Percentiles rank a stretch among this genome's conserved stretches.
phyloP scores from a whole-genome alignment of 345 rosid genomes.

The Angophora floribunda region DNA sequence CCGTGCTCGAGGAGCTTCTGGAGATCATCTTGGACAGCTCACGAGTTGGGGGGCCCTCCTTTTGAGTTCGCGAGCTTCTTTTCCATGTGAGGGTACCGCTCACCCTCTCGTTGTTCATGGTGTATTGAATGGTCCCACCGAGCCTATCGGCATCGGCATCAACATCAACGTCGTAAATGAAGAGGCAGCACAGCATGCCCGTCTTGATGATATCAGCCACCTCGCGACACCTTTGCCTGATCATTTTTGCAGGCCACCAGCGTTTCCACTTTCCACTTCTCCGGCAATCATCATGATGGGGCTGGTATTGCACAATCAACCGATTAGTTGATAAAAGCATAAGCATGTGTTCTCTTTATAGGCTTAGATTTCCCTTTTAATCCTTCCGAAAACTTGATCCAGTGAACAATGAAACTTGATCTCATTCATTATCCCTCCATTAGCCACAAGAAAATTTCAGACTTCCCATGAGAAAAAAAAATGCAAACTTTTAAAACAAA shows the following conservation, averaged over 20 bases:
- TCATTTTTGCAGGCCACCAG: slow-evolving; percentile 8
- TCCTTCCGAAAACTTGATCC: background rate
- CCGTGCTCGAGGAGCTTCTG: slow-evolving; percentile 10
- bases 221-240: slow-evolving; percentile 7
- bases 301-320: background rate
- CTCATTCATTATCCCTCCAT: background rate
- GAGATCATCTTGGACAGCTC: slow-evolving; percentile 13
- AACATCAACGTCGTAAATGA: slow-evolving; percentile 5
- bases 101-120: slow-evolving; percentile 13
- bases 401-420: background rate
- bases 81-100: slow-evolving; percentile 2
- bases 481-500: background rate
- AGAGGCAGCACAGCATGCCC: slow-evolving; percentile 7
- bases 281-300: slow-evolving; percentile 11
- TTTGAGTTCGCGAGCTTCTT: slow-evolving; percentile 12
- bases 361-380: background rate
- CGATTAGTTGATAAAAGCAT: background rate
- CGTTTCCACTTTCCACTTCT: slow-evolving; percentile 8
- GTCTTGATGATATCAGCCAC: slow-evolving; percentile 9
- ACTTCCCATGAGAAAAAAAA: background rate
- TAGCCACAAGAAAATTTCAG: background rate
- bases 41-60: slow-evolving; percentile 4
- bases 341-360: background rate
- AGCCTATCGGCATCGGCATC: slow-evolving; percentile 1
- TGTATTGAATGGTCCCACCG: slow-evolving; percentile 3